Percentiles rank a stretch among this genome's conserved stretches.
Conservation (phyloP, 208 protist species). For the Phytomonas sp. region DNA sequence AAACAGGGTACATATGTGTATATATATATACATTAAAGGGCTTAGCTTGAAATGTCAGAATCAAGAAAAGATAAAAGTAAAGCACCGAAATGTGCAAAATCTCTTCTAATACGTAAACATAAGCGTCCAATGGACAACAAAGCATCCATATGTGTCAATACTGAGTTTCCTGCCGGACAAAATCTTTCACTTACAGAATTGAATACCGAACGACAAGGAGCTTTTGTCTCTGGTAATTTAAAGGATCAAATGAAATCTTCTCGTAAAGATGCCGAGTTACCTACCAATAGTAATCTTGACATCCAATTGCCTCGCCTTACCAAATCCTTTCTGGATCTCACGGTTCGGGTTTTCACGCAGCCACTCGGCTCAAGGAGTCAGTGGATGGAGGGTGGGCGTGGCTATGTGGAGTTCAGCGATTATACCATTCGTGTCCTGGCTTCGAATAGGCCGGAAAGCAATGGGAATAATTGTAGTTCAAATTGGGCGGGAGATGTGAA, state of each 20-base stretch:
- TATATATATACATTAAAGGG: constrained; percentile 6
- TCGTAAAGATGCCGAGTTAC: background rate
- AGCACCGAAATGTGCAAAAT: background rate
- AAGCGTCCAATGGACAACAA: background rate
- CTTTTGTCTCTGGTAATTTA: background rate
- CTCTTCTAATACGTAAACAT: background rate
- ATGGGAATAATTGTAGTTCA: background rate
- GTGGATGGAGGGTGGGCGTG: constrained; percentile 59
- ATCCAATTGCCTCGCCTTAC: background rate
- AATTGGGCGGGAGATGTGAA: background rate
- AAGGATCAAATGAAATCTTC: background rate
- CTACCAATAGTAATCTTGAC: background rate
- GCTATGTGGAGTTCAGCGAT: constrained; percentile 44
- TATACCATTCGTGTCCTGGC: constrained; percentile 54
- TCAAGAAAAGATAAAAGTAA: background rate
- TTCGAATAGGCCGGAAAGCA: background rate
- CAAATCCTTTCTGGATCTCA: constrained; percentile 46
- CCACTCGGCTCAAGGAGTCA: constrained; percentile 56
- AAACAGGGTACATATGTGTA: background rate
- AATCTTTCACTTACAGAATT: background rate
- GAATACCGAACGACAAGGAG: background rate
- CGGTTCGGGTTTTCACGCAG: constrained; percentile 71
- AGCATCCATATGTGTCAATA: background rate
- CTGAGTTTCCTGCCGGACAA: background rate
- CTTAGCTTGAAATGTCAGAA: constrained; percentile 1